Percentiles rank a stretch among this genome's conserved stretches.
Evolutionary conservation across 2,329 filamentous ascomycete genomes (phyloP).

Genomic region (Fusarium nygamai): DNA sequence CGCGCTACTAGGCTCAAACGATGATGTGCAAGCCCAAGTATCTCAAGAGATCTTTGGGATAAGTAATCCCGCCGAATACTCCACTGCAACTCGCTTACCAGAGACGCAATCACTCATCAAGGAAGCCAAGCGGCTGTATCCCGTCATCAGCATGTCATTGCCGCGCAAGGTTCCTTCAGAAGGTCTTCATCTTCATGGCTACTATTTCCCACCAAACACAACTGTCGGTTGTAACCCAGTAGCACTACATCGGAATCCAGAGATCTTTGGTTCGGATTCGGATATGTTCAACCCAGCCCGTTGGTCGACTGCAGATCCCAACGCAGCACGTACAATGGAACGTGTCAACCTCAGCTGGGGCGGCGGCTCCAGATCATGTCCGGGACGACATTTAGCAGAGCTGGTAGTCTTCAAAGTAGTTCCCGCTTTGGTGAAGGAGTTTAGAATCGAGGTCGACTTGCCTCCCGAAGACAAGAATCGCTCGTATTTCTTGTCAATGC

Average conservation of each 20-base stretch:
- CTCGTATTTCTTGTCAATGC: conserved; percentile 63
- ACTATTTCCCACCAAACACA: conserved; percentile 55
- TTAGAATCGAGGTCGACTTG: conserved; percentile 54
- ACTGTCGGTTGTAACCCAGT: conserved; percentile 62
- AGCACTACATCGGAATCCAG: conserved; percentile 59
- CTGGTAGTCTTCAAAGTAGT: conserved; percentile 59
- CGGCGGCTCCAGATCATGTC: conserved; percentile 61
- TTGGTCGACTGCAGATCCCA: conserved; percentile 53
- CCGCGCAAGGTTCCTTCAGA: conserved; percentile 55
- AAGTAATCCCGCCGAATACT: conserved; percentile 32
- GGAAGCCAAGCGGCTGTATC: conserved; percentile 61
- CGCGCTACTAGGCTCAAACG: conserved; percentile 56
- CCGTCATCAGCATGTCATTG: conserved; percentile 63
- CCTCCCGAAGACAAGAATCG: conserved; percentile 52
- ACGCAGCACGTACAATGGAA: conserved; percentile 54
- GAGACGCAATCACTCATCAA: conserved; percentile 59
- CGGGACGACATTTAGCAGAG: conserved; percentile 62
- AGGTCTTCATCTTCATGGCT: conserved; percentile 52
- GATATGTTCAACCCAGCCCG: conserved; percentile 57
- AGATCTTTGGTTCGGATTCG: conserved; percentile 60
- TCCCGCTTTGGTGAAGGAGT: conserved; percentile 53
- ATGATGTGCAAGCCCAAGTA: conserved; percentile 46
- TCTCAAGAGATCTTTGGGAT: conserved; percentile 46
- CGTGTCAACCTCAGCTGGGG: conserved; percentile 62
- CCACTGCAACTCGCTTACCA: conserved; percentile 37